Evolutionary conservation across 192 early-diverging fungal genomes (phyloP), one percentile per base, ranked within the genome.

Genomic region (Coemansia sp.): DNA sequence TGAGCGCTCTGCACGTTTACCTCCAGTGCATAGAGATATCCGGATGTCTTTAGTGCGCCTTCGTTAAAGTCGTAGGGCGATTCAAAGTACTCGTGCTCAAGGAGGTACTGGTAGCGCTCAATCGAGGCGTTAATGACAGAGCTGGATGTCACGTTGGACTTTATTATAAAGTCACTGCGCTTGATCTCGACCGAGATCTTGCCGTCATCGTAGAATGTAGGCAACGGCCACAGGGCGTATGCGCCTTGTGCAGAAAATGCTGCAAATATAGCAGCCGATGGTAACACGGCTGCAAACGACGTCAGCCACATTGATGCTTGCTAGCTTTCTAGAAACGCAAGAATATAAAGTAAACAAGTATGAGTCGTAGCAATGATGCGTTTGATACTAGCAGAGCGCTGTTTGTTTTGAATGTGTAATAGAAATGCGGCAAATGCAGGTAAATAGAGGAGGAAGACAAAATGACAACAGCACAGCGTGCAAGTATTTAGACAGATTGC

Each of bases 141-240:
- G 52, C 79, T 75, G 67, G 85, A 85, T 44, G 86, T 76, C 51
- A 87, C 85, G 65, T 88, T 90, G 62, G 83, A 82, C 53, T 84
- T 84, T 66, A 90, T 86, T 67, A 84, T 85, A 67, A 85, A 78
- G 62, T 73, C 68, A 66, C 71, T 77, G 60, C 83, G 79, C 63
- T 82, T 84, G 53, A 87, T 77, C 55, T 88, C 76, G 23, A 86
- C 85, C 26, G 83, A 76, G 23, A 84, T 83, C 45, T 64, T 78
- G 45, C 84, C 84, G 6, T 78, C 72, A 12, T 64, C 38, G 41
- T 68, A 70, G 11, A 44, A 48, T 2, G 66, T 18, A 18, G 84
- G 78, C 20, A 78, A 63, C 21, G 84, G 84, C 78, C 78, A 81
- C 11, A 82, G 34, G 0, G 71, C 75, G 24, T 48, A 41, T 30